Base-by-base conservation (phyloP, 345 rosid genomes). In the Microthlaspi erraticum region DNA sequence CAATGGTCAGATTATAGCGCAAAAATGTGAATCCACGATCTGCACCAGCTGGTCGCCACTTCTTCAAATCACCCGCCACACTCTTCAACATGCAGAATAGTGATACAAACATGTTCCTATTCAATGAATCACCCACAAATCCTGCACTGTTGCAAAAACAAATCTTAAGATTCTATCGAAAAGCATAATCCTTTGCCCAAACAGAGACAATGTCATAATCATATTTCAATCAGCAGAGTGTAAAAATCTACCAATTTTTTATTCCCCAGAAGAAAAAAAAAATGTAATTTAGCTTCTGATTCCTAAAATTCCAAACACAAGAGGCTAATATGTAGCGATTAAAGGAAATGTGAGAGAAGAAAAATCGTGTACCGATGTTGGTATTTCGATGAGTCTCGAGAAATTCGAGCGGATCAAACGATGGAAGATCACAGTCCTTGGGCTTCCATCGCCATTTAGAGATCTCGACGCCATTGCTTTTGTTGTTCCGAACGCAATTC, bases 21-120 rank as follows among this genome's bases (percentile, higher is more conserved):
- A 83, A 76, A 81, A 89, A 91, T 0, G 95, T 91, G 71, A 86
- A 91, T n/a, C 97, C 99, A 17, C 97, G 91, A 81, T 94, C 97
- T 3, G 97, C 96, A 70, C 93, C 90, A 0, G 74, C 92, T 7
- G 96, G 97, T 1, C 99, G 87, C 99, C 97, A 94, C 82, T 94
- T 94, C 78, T 86, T 91, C 68, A 91, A 71, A 19, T 84, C 92
- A 71, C 79, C 59, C 0, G 84, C 74, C 54, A 71, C 94, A 5
- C 73, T 77, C 83, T 76, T 89, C 52, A 94, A 82, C 46, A 83
- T 77, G 76, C 99, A 94, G 71, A 88, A 89, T 2, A 94, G 81
- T 18, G 99, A 89, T 3, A 85, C 90, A 73, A 94, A 91, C 99
- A 94, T 94, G 77, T 91, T 94, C 82, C 97, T 84, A 63, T 94